These are phyloP conservation scores for Candida berthetii DNA, from an alignment of 805 yeast genomes.

Conservation along the genomic window DNA sequence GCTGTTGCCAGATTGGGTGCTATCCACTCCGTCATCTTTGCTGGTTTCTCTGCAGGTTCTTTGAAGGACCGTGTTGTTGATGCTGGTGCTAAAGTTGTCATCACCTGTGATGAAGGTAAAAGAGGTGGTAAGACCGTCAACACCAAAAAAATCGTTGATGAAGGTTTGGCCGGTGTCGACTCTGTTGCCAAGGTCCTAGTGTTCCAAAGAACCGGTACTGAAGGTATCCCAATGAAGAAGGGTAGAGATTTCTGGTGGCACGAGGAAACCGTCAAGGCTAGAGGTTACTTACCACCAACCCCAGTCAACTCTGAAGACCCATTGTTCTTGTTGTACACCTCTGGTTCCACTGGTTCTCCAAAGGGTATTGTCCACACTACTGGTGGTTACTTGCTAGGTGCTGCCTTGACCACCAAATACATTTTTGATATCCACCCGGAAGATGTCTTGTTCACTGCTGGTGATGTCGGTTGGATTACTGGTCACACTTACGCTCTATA, in stretches of 20 bases:
- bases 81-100: conserved; percentile 50
- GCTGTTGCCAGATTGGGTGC: conserved; percentile 83
- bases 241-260: conserved; percentile 77
- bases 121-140: conserved; percentile 81
- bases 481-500: conserved; percentile 82
- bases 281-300: conserved; percentile 56
- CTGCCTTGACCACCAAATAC: conserved; percentile 67
- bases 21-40: conserved; percentile 78
- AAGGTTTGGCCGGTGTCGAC: conserved; percentile 63
- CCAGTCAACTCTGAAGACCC: conserved; percentile 80
- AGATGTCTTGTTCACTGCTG: conserved; percentile 78
- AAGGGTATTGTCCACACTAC: conserved; percentile 82
- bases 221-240: conserved; percentile 38
- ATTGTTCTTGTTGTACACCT: conserved; percentile 72
- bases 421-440: conserved; percentile 71
- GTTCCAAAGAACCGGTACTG: conserved; percentile 65
- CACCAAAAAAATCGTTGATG: conserved; percentile 79
- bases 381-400: conserved; percentile 73
- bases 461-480: conserved; percentile 90
- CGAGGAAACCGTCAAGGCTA: conserved; percentile 58
- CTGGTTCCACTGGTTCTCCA: conserved; percentile 87
- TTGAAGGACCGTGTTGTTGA: conserved; percentile 66
- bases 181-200: conserved; percentile 66
- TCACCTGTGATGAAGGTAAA: conserved; percentile 77
- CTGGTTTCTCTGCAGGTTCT: conserved; percentile 75